Evolutionary conservation across 768 basidiomycete genomes (phyloP).

Genomic region (Mycena galericulata): DNA sequence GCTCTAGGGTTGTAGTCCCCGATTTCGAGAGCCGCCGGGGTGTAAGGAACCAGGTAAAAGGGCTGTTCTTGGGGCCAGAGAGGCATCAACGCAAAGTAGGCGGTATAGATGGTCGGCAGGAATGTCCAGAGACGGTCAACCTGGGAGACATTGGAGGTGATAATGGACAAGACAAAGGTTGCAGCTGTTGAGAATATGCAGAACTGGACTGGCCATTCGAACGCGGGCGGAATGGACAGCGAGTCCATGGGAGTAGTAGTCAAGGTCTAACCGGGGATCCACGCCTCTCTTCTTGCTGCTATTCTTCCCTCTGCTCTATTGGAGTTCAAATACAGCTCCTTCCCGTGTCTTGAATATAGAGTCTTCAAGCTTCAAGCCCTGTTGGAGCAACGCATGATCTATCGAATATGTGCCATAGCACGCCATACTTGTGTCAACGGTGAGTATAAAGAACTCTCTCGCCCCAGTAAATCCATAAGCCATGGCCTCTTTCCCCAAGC

Average conservation of each 20-base stretch:
- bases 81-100: slow-evolving; percentile 85
- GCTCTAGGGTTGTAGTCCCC: slow-evolving; percentile 75
- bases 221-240: slow-evolving; percentile 43
- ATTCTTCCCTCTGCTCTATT: too few relatives aligned
- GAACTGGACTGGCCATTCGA: slow-evolving; percentile 75
- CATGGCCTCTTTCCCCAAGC: slow-evolving; percentile 47
- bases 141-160: slow-evolving; percentile 86
- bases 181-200: slow-evolving; percentile 59
- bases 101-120: slow-evolving; percentile 84
- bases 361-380: too few relatives aligned
- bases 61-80: slow-evolving; percentile 59
- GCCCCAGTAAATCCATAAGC: neutral
- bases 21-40: slow-evolving; percentile 61
- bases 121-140: slow-evolving; percentile 89
- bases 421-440: too few relatives aligned
- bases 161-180: slow-evolving; percentile 70
- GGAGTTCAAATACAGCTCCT: too few relatives aligned
- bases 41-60: slow-evolving; percentile 63
- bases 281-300: too few relatives aligned
- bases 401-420: too few relatives aligned
- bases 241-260: slow-evolving; percentile 2
- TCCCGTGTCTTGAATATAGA: too few relatives aligned
- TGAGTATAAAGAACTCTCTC: too few relatives aligned
- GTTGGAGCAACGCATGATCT: too few relatives aligned
- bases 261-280: neutral